Evolutionary conservation across 1,284 basidiomycete species (phyloP), one percentile per base, ranked within the genome.

Genomic region (Leccinum pallidistipes): DNA sequence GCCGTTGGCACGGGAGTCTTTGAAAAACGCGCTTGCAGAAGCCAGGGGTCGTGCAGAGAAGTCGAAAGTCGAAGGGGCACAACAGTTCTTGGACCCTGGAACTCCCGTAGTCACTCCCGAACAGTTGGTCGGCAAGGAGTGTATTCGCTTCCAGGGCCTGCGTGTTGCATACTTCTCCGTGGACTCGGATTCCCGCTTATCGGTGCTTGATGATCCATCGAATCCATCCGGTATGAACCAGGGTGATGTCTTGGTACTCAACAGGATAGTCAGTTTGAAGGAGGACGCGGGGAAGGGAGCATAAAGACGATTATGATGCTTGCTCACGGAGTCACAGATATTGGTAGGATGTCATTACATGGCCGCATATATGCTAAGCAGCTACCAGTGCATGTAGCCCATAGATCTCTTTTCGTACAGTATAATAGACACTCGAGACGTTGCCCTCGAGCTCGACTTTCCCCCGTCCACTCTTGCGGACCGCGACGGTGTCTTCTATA

Each of bases 121-220:
- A 61, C 91, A 94, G 76, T 81, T 97, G 49, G 84, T 96, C 43
- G 97, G 97, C 21, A 90, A 92, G 74, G 97, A 99, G 76, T 92
- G 90, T 73, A 86, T 99, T 56, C 84, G 97, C 53, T 99, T 99
- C 87, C 97, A 99, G 78, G 97, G 94, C 18, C 84, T 99, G 77
- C 87, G 97, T 18, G 89, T 97, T 54, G 97, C 92, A 3, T 99
- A 98, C 80, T 99, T 99, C 74, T 86, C 94, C 10, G 81, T 98
- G 36, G 97, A 99, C 76, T 90, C 88, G 73, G 94, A 97, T 69
- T 81, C 92, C 50, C 81, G 83, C 57, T 70, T 95, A 43, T 83
- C 80, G 18, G 86, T 81, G 63, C 74, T 95, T 43, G 83, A 87
- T 27, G 85, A 89, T 64, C 74, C 79, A 9, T 78, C 77, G 3